Percentiles rank a stretch among this genome's conserved stretches.
Conservation (phyloP, 495 filamentous ascomycete genomes). For the Thermothielavioides terrestris region DNA sequence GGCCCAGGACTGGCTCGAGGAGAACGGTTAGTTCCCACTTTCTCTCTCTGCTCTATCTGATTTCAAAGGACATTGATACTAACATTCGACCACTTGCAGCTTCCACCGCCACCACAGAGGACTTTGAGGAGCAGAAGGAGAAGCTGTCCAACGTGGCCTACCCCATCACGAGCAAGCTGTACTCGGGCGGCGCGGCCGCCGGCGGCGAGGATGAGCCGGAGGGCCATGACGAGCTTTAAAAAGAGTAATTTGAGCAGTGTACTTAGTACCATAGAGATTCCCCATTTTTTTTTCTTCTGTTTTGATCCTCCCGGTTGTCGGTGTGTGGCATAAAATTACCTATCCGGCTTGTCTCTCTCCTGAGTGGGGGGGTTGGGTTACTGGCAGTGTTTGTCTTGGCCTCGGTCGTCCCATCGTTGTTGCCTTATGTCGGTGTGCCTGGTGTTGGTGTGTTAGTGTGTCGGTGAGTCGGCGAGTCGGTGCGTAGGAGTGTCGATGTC, state of each 20-base stretch:
- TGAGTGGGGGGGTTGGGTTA: neutral
- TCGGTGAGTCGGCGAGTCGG: too few relatives aligned
- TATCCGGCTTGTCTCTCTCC: too few relatives aligned
- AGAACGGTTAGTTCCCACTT: slow-evolving; percentile 48
- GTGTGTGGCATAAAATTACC: slow-evolving; percentile 12
- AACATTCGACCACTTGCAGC: slow-evolving; percentile 44
- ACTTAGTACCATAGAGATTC: slow-evolving; percentile 31
- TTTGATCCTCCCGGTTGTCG: too few relatives aligned
- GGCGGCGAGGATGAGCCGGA: slow-evolving; percentile 63
- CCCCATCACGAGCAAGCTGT: slow-evolving; percentile 97
- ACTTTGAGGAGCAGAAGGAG: slow-evolving; percentile 99
- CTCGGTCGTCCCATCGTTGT: neutral
- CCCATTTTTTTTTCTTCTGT: slow-evolving; percentile 17
- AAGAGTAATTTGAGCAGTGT: neutral
- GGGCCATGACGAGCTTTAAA: slow-evolving; percentile 86
- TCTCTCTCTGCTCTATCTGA: neutral
- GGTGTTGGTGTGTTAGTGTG: too few relatives aligned
- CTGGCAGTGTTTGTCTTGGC: neutral
- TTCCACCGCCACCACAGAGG: slow-evolving; percentile 74
- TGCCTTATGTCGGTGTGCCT: too few relatives aligned
- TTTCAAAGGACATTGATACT: slow-evolving; percentile 6
- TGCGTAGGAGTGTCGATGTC: too few relatives aligned
- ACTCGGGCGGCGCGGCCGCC: slow-evolving; percentile 58
- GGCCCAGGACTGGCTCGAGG: slow-evolving; percentile 92
- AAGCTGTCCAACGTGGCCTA: slow-evolving; percentile 94